Percentiles rank a stretch among this genome's conserved stretches.
These are phyloP conservation scores for Suillus clintonianus DNA, from an alignment of 768 basidiomycete genomes.

Conservation along the genomic window DNA sequence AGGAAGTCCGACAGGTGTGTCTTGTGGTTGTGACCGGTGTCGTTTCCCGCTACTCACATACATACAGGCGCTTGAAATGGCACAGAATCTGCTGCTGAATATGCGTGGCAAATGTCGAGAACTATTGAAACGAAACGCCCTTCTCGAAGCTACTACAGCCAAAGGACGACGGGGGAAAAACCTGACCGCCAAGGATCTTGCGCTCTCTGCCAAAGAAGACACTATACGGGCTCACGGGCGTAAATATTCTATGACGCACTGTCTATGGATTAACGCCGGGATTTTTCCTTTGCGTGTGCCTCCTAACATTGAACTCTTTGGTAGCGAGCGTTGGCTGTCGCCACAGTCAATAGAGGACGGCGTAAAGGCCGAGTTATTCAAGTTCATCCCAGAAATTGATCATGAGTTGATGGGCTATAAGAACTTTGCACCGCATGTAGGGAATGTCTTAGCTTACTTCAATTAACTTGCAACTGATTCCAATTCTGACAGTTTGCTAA, in stretches of 20 bases:
- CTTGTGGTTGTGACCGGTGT: neutral
- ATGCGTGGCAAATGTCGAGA: neutral
- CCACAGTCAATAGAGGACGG: constrained; percentile 7
- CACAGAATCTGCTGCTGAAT: neutral
- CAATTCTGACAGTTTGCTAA: neutral
- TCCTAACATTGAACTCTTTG: neutral
- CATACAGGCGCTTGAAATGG: neutral
- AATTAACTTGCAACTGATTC: neutral
- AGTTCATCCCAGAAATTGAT: constrained; percentile 1
- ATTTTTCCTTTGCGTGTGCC: neutral
- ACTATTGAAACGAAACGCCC: neutral
- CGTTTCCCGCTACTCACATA: neutral
- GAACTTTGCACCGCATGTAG: neutral
- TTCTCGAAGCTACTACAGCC: neutral
- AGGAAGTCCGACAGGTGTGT: neutral
- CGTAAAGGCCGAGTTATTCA: constrained; percentile 5
- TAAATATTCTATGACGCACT: neutral
- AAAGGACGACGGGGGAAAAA: neutral
- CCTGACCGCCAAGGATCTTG: neutral
- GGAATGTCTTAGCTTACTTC: neutral
- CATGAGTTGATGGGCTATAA: constrained; percentile 1
- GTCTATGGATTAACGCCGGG: neutral
- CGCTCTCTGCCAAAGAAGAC: neutral
- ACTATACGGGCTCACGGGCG: neutral
- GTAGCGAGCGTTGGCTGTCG: neutral